Percentiles rank a stretch among this genome's conserved stretches.
These are phyloP conservation scores for Cyamopsis tetragonoloba DNA, from an alignment of 306 rosid species.

Conservation along the genomic window DNA sequence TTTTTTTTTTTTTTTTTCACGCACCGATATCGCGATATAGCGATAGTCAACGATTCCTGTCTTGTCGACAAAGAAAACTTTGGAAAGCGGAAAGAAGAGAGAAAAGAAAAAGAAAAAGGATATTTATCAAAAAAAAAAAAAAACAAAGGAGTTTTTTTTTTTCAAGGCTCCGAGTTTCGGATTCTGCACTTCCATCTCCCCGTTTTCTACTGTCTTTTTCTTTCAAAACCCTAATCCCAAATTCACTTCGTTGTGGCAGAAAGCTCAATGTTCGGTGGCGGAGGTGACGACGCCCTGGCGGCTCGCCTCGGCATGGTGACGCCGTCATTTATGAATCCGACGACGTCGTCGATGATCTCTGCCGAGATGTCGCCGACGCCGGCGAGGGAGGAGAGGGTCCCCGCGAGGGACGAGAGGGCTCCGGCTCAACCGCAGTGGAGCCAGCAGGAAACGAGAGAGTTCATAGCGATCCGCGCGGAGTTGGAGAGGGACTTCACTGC, in stretches of 20 bases:
- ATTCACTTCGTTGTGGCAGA: background rate
- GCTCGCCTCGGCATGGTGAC: conserved; percentile 38
- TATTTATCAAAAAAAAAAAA: background rate
- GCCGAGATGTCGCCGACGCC: conserved; percentile 34
- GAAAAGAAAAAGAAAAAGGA: too few relatives aligned
- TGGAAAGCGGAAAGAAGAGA: background rate
- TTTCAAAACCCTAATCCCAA: conserved; percentile 33
- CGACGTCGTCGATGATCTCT: conserved; percentile 35
- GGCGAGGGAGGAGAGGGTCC: conserved; percentile 33
- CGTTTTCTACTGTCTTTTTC: background rate
- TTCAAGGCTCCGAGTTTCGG: background rate
- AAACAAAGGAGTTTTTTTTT: background rate
- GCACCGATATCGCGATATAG: too few relatives aligned
- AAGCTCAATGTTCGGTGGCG: too few relatives aligned
- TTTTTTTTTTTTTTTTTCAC: too few relatives aligned
- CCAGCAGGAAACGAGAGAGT: conserved; percentile 74
- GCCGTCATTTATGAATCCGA: conserved; percentile 30
- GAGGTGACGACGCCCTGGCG: conserved; percentile 32
- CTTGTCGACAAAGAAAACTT: conserved; percentile 41
- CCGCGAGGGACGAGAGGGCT: conserved; percentile 39
- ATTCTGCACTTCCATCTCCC: background rate
- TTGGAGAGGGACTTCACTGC: conserved; percentile 61
- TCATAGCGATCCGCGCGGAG: conserved; percentile 74
- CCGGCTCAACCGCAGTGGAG: conserved; percentile 75
- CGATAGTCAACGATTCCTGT: conserved; percentile 38